phyloP scores from a whole-genome alignment of 768 basidiomycete species.

The Termitomyces sp. region DNA sequence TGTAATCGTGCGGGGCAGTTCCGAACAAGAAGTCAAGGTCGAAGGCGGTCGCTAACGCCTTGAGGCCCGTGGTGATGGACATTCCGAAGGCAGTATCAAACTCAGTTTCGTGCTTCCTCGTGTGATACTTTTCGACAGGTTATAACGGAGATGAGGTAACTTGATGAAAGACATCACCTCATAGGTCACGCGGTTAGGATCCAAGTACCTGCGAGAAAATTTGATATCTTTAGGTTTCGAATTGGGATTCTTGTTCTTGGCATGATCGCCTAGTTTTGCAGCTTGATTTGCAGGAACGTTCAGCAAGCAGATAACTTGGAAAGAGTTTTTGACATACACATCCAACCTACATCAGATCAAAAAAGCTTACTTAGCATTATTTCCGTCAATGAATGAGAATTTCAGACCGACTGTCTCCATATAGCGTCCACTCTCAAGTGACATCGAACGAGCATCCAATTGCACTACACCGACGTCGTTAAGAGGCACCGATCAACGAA shows the following conservation, averaged over 20 bases:
- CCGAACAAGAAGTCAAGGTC: constrained; percentile 64
- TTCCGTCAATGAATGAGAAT: too few species aligned
- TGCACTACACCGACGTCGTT: constrained; percentile 34
- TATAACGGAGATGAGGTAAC: neutral
- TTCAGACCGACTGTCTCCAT: constrained; percentile 86
- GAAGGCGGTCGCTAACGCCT: constrained; percentile 47
- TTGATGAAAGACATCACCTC: constrained; percentile 33
- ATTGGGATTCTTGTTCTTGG: neutral
- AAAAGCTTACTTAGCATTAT: neutral
- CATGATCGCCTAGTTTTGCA: constrained; percentile 31
- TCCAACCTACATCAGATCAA: constrained; percentile 39
- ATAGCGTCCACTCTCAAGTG: constrained; percentile 80
- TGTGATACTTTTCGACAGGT: constrained; percentile 43
- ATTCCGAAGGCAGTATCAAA: constrained; percentile 61
- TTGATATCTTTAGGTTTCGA: constrained; percentile 42
- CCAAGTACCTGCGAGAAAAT: constrained; percentile 70
- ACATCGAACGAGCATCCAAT: constrained; percentile 68
- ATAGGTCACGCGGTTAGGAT: constrained; percentile 73
- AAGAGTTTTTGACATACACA: constrained; percentile 39
- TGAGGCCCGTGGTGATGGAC: constrained; percentile 52
- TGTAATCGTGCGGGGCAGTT: constrained; percentile 72
- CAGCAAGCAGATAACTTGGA: neutral
- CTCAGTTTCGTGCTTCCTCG: constrained; percentile 34
- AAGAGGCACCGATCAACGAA: neutral
- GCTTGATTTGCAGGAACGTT: constrained; percentile 20